A percentile compares a stretch with the other conserved stretches of the same genome.
phyloP scores from a whole-genome alignment of 805 yeast genomes.

The Saturnispora dispora region DNA sequence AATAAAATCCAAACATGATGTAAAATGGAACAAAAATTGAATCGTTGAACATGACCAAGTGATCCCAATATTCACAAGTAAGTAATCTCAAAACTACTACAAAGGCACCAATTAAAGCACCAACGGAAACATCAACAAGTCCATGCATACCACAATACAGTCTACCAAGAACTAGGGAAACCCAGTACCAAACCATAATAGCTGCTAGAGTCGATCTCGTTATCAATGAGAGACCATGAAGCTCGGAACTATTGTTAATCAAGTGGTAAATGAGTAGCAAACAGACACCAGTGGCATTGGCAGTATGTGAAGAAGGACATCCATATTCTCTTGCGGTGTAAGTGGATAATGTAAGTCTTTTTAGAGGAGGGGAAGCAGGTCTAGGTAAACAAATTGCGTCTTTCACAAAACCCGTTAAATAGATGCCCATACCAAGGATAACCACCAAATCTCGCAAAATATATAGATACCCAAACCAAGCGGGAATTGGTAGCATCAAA shows the following conservation, averaged over 20 bases:
- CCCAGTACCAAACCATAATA: slow-evolving; percentile 39
- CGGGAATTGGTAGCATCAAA: slow-evolving; percentile 72
- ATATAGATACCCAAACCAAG: slow-evolving; percentile 64
- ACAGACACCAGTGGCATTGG: slow-evolving; percentile 83
- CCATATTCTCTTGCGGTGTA: slow-evolving; percentile 92
- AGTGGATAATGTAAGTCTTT: slow-evolving; percentile 82
- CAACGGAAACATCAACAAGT: slow-evolving; percentile 60
- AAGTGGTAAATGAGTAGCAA: slow-evolving; percentile 32
- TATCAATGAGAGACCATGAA: neutral
- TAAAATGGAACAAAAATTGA: slow-evolving; percentile 27
- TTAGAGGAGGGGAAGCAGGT: slow-evolving; percentile 86
- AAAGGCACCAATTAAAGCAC: slow-evolving; percentile 51
- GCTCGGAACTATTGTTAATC: slow-evolving; percentile 12
- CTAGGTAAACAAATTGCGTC: slow-evolving; percentile 87
- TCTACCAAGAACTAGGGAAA: slow-evolving; percentile 68
- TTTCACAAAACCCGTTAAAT: slow-evolving; percentile 63
- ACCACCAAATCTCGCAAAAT: slow-evolving; percentile 51
- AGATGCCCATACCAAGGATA: slow-evolving; percentile 64
- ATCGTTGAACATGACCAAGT: slow-evolving; percentile 26
- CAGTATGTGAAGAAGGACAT: slow-evolving; percentile 89
- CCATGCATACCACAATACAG: slow-evolving; percentile 98
- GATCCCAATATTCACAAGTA: slow-evolving; percentile 38
- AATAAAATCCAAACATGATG: slow-evolving; percentile 34
- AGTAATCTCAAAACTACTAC: slow-evolving; percentile 40
- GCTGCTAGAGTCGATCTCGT: slow-evolving; percentile 9